phyloP scores from a whole-genome alignment of 176 grass and related monocot genomes.

The Sorghum bicolor region DNA sequence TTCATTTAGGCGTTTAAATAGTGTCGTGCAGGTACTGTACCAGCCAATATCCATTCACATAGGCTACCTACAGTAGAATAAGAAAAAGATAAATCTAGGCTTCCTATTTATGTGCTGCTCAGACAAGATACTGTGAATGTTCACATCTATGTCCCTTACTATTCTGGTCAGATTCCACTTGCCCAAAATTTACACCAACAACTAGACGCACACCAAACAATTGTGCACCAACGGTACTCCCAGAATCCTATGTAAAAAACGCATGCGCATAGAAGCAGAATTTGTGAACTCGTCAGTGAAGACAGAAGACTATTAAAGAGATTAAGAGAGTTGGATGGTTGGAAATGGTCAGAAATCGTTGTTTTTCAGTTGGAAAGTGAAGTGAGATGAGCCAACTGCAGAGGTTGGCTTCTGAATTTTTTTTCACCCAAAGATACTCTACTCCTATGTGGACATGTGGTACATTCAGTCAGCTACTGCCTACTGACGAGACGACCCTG shows the following conservation, averaged over 20 bases:
- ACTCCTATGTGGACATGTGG: background rate
- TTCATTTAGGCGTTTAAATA: conserved; percentile 19
- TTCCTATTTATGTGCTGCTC: conserved; percentile 35
- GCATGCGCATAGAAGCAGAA: background rate
- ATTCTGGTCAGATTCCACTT: conserved; percentile 46
- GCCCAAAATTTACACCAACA: conserved; percentile 26
- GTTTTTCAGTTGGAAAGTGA: background rate
- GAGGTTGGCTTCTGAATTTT: background rate
- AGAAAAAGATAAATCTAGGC: conserved; percentile 44
- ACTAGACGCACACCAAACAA: background rate
- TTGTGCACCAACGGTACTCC: background rate
- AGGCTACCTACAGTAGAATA: conserved; percentile 36
- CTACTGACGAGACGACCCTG: background rate
- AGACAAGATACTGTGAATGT: conserved; percentile 41
- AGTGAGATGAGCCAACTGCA: background rate
- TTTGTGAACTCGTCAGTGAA: background rate
- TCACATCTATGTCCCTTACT: conserved; percentile 41
- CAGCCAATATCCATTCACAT: background rate
- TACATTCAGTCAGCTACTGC: background rate
- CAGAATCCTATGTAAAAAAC: background rate
- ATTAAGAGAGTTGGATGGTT: background rate
- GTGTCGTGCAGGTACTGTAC: conserved; percentile 20
- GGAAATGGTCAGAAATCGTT: background rate
- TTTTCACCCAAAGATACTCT: background rate
- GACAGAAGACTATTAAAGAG: background rate